phyloP scores from a whole-genome alignment of 2,329 filamentous ascomycete genomes.

The Sphaerulina musiva region DNA sequence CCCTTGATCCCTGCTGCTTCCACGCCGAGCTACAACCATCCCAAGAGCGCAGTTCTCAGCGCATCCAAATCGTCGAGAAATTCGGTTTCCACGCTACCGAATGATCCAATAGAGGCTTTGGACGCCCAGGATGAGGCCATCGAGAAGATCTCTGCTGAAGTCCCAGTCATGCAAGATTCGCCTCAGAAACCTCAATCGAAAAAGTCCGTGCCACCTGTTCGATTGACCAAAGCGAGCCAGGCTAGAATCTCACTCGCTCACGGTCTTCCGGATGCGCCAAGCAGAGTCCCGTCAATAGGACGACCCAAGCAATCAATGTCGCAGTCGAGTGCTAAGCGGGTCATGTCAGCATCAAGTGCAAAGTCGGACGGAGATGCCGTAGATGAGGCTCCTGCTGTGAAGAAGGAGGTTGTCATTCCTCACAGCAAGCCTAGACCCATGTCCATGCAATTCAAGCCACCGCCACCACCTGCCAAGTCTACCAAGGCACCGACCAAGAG shows the following conservation, averaged over 20 bases:
- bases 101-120: slow-evolving; percentile 46
- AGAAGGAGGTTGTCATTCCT: slow-evolving; percentile 30
- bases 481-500: slow-evolving; percentile 46
- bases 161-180: slow-evolving; percentile 31
- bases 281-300: slow-evolving; percentile 15
- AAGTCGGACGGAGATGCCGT: slow-evolving; percentile 5
- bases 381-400: slow-evolving; percentile 11
- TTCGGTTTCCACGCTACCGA: slow-evolving; percentile 19
- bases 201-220: slow-evolving; percentile 25
- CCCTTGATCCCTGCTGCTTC: slow-evolving; percentile 11
- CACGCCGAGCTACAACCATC: slow-evolving; percentile 21
- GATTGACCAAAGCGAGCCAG: slow-evolving; percentile 30
- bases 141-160: slow-evolving; percentile 37
- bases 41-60: slow-evolving; percentile 25
- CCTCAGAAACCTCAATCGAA: slow-evolving; percentile 25
- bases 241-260: slow-evolving; percentile 30
- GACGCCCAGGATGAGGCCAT: slow-evolving; percentile 49
- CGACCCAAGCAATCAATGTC: slow-evolving; percentile 16
- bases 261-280: slow-evolving; percentile 21
- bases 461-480: slow-evolving; percentile 44
- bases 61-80: slow-evolving; percentile 5
- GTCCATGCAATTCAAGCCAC: slow-evolving; percentile 44
- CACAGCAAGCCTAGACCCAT: slow-evolving; percentile 43
- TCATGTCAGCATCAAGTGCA: slow-evolving; percentile 18
- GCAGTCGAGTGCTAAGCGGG: slow-evolving; percentile 15